Percentiles rank a stretch among this genome's conserved stretches.
Conservation (phyloP, 2,329 filamentous ascomycete genomes). For the Aspergillus quadrilineatus region DNA sequence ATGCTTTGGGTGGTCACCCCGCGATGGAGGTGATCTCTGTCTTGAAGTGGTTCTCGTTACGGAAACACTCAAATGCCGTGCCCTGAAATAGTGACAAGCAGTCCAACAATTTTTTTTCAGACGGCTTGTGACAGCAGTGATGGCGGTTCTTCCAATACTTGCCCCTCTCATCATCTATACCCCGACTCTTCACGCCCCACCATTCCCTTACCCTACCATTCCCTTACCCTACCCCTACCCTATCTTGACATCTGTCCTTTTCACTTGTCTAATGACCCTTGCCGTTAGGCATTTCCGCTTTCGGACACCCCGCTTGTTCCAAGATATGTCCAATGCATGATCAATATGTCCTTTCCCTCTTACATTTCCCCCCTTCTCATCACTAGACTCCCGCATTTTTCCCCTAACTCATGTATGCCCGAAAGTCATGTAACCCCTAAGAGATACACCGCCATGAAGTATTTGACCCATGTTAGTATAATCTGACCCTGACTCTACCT, state of each 20-base stretch:
- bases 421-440: constrained; percentile 43
- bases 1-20: constrained; percentile 21
- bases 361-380: constrained; percentile 25
- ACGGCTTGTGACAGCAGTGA: neutral
- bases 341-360: constrained; percentile 12
- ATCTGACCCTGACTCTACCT: constrained; percentile 20
- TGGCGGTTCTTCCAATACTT: constrained; percentile 1
- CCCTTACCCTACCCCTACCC: constrained; percentile 16
- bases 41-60: constrained; percentile 7
- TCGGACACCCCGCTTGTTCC: constrained; percentile 22
- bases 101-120: neutral
- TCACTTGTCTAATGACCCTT: neutral
- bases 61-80: constrained; percentile 18
- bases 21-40: constrained; percentile 11
- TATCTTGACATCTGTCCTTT: constrained; percentile 6
- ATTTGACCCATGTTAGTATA: constrained; percentile 22
- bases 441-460: constrained; percentile 38
- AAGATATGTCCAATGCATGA: constrained; percentile 21
- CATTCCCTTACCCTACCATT: neutral
- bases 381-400: constrained; percentile 20
- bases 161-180: constrained; percentile 7
- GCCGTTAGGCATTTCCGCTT: constrained; percentile 15
- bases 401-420: constrained; percentile 38
- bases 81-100: neutral
- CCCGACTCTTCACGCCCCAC: neutral